Conservation (phyloP, 2,329 filamentous ascomycete genomes). For the Claviceps citrina region DNA sequence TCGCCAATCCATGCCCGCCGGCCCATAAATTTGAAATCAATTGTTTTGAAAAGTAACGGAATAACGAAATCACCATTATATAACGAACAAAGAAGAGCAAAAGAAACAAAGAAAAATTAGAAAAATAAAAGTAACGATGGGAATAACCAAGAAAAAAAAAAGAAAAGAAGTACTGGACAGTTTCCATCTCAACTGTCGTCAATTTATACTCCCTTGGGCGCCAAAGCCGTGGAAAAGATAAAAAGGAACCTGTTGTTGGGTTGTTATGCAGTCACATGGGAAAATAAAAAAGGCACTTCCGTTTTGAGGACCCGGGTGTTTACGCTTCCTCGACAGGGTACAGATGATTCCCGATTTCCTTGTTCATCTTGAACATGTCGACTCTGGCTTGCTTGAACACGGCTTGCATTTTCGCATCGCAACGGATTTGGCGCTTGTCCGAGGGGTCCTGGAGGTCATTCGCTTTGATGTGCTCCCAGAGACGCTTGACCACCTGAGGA, state of each 20-base stretch:
- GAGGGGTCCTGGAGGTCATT: conserved; percentile 77
- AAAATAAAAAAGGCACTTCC: neutral
- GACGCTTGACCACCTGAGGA: conserved; percentile 87
- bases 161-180: conserved; percentile 2
- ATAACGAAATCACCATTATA: neutral
- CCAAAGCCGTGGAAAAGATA: conserved; percentile 4
- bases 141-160: neutral
- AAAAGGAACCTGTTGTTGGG: neutral
- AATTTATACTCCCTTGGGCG: conserved; percentile 6
- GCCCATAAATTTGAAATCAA: conserved; percentile 2
- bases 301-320: neutral
- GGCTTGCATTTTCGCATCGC: conserved; percentile 78
- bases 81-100: neutral
- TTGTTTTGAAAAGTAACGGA: neutral
- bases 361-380: conserved; percentile 99
- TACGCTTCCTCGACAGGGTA: conserved; percentile 64
- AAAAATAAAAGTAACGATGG: neutral
- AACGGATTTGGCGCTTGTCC: conserved; percentile 84
- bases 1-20: conserved; percentile 7
- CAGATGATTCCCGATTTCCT: conserved; percentile 76
- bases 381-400: conserved; percentile 85
- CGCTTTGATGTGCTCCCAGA: conserved; percentile 89
- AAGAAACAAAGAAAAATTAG: neutral
- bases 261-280: neutral
- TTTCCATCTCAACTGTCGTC: neutral